A percentile compares a stretch with the other conserved stretches of the same genome.
Conservation (phyloP, 257 asterid genomes). For the Vinca minor region DNA sequence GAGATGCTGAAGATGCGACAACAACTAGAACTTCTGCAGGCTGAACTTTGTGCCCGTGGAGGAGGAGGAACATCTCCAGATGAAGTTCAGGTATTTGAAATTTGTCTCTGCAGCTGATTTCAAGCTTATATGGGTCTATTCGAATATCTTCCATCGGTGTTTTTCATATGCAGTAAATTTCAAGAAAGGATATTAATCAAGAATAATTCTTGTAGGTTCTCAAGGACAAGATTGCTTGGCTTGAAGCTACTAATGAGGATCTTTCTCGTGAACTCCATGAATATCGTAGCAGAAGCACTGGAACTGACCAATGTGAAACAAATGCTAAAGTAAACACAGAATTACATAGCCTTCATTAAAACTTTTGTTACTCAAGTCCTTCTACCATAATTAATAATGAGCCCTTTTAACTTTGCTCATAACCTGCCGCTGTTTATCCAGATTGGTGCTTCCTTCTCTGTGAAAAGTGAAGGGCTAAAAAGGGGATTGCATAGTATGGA, state of each 20-base stretch:
- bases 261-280: constrained; percentile 71
- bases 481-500: constrained; percentile 90
- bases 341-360: not conserved
- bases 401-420: not conserved
- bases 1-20: constrained; percentile 99
- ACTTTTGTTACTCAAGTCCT: not conserved
- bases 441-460: constrained; percentile 42
- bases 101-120: constrained; percentile 1
- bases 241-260: constrained; percentile 85
- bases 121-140: not conserved
- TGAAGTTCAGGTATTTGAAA: constrained; percentile 65
- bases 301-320: constrained; percentile 45
- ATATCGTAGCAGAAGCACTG: constrained; percentile 51
- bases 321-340: constrained; percentile 45
- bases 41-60: constrained; percentile 94
- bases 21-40: constrained; percentile 85
- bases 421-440: constrained; percentile 23
- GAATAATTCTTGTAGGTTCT: constrained; percentile 52
- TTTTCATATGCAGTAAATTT: constrained; percentile 5
- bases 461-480: constrained; percentile 75
- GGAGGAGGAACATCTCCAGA: constrained; percentile 84
- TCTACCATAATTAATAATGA: not conserved
- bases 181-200: constrained; percentile 12
- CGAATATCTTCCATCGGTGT: not conserved
- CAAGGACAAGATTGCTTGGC: constrained; percentile 81